These are phyloP conservation scores for Phyllosticta ampelicida DNA, from an alignment of 2,329 filamentous ascomycete species.

Conservation along the genomic window DNA sequence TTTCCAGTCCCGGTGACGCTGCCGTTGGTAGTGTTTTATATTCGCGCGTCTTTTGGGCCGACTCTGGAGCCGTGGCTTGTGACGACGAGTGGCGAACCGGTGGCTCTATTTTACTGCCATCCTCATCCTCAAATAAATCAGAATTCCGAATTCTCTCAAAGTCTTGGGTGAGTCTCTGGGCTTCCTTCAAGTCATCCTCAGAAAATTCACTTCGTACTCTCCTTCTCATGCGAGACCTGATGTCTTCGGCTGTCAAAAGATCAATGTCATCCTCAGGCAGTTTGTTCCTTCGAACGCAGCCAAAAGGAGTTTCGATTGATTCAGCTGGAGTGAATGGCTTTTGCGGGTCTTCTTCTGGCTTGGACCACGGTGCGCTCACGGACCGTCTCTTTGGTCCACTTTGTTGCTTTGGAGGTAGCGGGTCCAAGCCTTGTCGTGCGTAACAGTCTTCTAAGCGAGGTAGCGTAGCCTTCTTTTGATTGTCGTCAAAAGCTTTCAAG, in stretches of 20 bases:
- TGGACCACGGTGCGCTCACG: background rate
- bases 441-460: background rate
- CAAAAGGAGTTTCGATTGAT: background rate
- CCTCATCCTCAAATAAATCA: background rate
- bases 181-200: constrained; percentile 1
- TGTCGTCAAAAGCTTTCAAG: constrained; percentile 1
- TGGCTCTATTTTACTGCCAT: background rate
- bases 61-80: background rate
- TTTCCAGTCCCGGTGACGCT: constrained; percentile 10
- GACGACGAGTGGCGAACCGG: background rate
- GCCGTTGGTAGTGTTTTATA: background rate
- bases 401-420: background rate
- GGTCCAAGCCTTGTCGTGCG: background rate
- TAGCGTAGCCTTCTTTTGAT: background rate
- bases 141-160: constrained; percentile 14
- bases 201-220: constrained; percentile 16
- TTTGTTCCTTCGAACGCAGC: background rate
- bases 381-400: background rate
- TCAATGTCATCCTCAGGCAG: constrained; percentile 31
- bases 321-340: background rate
- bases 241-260: constrained; percentile 29
- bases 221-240: constrained; percentile 35
- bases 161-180: constrained; percentile 19
- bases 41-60: background rate
- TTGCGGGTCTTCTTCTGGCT: background rate